Conservation (phyloP, 2,329 filamentous ascomycete genomes). For the Fusarium veterinarium region DNA sequence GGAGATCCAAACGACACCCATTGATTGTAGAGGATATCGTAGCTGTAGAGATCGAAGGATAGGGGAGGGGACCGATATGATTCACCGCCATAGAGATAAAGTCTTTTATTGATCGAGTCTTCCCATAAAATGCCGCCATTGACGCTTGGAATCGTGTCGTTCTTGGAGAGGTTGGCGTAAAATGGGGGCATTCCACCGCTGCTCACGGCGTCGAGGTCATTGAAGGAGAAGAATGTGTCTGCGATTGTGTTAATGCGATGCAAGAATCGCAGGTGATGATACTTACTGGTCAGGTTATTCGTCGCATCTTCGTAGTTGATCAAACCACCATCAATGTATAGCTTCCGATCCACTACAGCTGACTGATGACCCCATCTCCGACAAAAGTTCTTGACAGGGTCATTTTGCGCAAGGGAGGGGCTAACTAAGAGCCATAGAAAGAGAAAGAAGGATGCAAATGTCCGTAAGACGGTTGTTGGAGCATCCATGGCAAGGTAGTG, state of each 20-base stretch:
- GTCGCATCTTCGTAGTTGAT: not conserved
- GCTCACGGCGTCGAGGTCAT: not conserved
- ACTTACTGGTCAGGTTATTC: not conserved
- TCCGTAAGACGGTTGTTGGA: not conserved
- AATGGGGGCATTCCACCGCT: not conserved
- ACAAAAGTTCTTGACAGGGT: not conserved
- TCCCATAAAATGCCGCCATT: constrained; percentile 9
- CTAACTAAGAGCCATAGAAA: not conserved
- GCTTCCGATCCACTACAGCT: constrained; percentile 2
- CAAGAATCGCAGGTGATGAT: accelerated
- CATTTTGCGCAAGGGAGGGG: not conserved
- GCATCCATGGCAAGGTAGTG: not conserved
- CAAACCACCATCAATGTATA: constrained; percentile 2
- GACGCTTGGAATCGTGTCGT: constrained; percentile 4
- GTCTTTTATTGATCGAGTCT: constrained; percentile 8
- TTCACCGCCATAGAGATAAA: constrained; percentile 9
- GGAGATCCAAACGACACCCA: not conserved
- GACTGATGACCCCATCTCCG: constrained; percentile 5
- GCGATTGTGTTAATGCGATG: not conserved
- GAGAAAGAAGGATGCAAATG: not conserved
- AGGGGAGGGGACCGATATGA: not conserved
- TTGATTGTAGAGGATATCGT: constrained; percentile 6
- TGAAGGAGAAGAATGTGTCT: constrained; percentile 5
- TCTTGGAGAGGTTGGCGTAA: not conserved
- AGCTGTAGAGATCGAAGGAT: not conserved